These are phyloP conservation scores for Fragaria nilgerrensis DNA, from an alignment of 306 rosid genomes.

Conservation along the genomic window DNA sequence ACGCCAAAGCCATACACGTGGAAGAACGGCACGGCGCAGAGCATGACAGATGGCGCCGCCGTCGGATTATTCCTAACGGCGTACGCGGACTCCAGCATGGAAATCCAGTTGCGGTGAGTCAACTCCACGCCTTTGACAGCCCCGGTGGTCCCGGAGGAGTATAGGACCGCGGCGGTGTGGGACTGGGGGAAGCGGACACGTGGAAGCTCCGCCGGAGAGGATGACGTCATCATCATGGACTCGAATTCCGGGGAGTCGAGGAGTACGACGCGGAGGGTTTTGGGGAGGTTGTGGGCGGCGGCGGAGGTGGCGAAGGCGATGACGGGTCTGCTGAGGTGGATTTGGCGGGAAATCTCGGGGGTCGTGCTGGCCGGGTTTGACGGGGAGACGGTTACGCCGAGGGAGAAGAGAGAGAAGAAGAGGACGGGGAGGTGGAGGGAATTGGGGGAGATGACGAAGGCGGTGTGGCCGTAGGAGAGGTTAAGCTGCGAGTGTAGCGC, in stretches of 20 bases:
- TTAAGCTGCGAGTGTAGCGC: slow-evolving; percentile 9
- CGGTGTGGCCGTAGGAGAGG: slow-evolving; percentile 15
- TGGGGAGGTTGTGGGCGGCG: slow-evolving; percentile 23
- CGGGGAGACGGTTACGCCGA: slow-evolving; percentile 36
- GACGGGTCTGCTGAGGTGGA: slow-evolving; percentile 26
- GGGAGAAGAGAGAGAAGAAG: slow-evolving; percentile 29
- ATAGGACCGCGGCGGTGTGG: slow-evolving; percentile 30
- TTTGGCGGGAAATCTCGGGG: slow-evolving; percentile 31
- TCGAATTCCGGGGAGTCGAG: slow-evolving; percentile 31
- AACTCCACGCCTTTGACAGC: slow-evolving; percentile 30
- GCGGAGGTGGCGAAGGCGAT: slow-evolving; percentile 35
- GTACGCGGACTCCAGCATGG: background rate
- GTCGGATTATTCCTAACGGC: background rate
- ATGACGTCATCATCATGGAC: slow-evolving; percentile 23
- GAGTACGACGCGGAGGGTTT: slow-evolving; percentile 12
- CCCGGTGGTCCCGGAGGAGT: slow-evolving; percentile 37
- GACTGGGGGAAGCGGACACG: slow-evolving; percentile 21
- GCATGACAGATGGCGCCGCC: background rate
- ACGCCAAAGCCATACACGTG: slow-evolving; percentile 36
- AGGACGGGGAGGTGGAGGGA: slow-evolving; percentile 31
- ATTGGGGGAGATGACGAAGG: slow-evolving; percentile 32
- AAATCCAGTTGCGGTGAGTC: slow-evolving; percentile 31
- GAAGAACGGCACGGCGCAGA: slow-evolving; percentile 35
- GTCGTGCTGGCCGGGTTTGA: slow-evolving; percentile 30
- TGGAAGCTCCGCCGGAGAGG: background rate